These are phyloP conservation scores for Bryoglossum gracile DNA, from an alignment of 495 filamentous ascomycete genomes.

Conservation along the genomic window DNA sequence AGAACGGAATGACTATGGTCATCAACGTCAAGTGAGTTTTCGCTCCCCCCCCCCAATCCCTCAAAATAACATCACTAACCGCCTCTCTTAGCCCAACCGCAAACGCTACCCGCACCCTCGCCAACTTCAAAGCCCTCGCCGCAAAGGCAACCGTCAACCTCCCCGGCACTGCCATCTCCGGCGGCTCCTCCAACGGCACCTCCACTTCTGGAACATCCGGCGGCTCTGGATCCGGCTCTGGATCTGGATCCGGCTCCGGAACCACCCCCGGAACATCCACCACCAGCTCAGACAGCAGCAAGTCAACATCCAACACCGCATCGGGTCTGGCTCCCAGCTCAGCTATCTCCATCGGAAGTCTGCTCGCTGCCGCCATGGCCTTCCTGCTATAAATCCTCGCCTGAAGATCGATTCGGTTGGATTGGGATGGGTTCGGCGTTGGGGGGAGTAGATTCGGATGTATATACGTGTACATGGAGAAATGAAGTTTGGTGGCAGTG, in stretches of 20 bases:
- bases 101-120: constrained; percentile 41
- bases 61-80: not conserved
- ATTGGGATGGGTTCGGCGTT: not conserved
- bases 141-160: constrained; percentile 32
- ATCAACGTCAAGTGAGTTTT: constrained; percentile 56
- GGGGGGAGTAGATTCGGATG: not conserved
- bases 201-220: constrained; percentile 1
- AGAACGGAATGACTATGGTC: constrained; percentile 62
- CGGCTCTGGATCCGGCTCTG: constrained; percentile 8
- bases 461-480: not conserved
- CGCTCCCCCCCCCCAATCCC: not conserved
- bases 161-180: constrained; percentile 18
- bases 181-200: not conserved
- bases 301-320: not conserved
- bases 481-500: not conserved
- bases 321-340: not conserved
- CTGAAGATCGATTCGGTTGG: not conserved
- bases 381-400: not conserved
- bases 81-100: constrained; percentile 29
- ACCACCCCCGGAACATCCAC: not conserved
- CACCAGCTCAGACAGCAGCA: not conserved
- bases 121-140: constrained; percentile 40
- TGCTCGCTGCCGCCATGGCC: not conserved
- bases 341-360: not conserved
- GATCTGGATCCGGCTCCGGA: constrained; percentile 1